These are phyloP conservation scores for Diaporthe vexans DNA, from an alignment of 2,329 filamentous ascomycete genomes.

Conservation along the genomic window DNA sequence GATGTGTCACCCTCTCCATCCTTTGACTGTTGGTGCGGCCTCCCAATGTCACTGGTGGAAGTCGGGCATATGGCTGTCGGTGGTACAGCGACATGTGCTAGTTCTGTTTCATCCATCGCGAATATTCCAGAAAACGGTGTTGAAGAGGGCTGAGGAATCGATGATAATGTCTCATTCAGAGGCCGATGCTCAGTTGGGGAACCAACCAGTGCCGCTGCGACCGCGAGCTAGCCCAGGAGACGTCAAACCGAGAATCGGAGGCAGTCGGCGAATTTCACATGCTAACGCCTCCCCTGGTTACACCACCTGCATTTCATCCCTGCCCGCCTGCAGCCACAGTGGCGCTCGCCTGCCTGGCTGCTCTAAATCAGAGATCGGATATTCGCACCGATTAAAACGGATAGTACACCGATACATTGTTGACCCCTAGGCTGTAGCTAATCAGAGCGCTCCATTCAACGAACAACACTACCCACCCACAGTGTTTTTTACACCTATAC, in stretches of 20 bases:
- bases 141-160: neutral
- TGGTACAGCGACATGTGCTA: neutral
- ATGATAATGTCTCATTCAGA: neutral
- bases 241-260: neutral
- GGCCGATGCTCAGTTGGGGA: neutral
- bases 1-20: slow-evolving; percentile 1
- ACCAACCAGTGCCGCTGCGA: neutral
- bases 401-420: no score
- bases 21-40: neutral
- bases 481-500: no score
- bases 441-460: no score
- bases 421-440: no score
- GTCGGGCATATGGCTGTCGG: neutral
- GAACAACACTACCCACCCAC: no score
- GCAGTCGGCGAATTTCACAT: neutral
- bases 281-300: neutral
- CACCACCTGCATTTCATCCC: no score
- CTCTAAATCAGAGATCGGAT: no score
- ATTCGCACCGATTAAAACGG: no score
- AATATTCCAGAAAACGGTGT: neutral
- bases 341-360: no score
- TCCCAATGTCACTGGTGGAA: neutral
- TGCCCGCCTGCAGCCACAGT: no score
- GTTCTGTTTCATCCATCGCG: slow-evolving; percentile 13
- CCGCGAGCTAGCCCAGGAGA: neutral